Evolutionary conservation across 768 basidiomycete species (phyloP).

Genomic region (Lactarius deliciosus): DNA sequence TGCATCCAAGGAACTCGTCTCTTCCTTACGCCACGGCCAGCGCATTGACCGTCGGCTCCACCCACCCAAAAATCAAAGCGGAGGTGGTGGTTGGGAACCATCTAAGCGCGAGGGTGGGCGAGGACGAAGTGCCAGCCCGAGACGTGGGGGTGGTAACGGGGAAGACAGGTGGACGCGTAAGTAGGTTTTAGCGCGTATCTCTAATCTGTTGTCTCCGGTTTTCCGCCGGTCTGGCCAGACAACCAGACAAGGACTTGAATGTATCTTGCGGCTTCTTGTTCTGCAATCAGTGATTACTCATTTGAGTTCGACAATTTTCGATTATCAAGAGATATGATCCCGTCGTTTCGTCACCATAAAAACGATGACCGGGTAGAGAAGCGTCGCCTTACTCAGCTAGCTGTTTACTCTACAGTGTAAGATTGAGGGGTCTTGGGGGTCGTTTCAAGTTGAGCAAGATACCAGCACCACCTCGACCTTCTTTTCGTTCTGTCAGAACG

Average conservation of each 20-base stretch:
- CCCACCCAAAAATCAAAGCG: slow-evolving; percentile 59
- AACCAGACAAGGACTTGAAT: slow-evolving; percentile 5
- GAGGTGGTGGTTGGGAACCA: slow-evolving; percentile 86
- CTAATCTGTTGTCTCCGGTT: background rate
- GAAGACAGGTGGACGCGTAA: slow-evolving; percentile 61
- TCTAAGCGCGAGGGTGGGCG: slow-evolving; percentile 61
- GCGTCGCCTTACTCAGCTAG: background rate
- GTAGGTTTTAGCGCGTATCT: slow-evolving; percentile 24
- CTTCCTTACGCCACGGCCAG: slow-evolving; percentile 77
- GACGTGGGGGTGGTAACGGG: slow-evolving; percentile 59
- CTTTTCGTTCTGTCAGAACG: background rate
- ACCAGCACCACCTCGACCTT: background rate
- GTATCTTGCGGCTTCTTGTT: slow-evolving; percentile 1
- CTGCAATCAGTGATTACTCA: background rate
- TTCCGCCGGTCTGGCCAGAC: background rate
- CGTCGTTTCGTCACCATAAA: background rate
- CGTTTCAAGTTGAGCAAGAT: background rate
- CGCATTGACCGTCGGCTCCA: slow-evolving; percentile 76
- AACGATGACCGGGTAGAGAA: background rate
- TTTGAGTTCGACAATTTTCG: background rate
- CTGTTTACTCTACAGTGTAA: background rate
- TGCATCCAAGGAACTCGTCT: slow-evolving; percentile 81
- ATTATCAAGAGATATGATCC: background rate
- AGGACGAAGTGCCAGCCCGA: slow-evolving; percentile 75
- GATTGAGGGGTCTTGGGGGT: background rate